Base-by-base conservation (phyloP, 2,329 filamentous ascomycete species). In the Alternaria brassicicola region DNA sequence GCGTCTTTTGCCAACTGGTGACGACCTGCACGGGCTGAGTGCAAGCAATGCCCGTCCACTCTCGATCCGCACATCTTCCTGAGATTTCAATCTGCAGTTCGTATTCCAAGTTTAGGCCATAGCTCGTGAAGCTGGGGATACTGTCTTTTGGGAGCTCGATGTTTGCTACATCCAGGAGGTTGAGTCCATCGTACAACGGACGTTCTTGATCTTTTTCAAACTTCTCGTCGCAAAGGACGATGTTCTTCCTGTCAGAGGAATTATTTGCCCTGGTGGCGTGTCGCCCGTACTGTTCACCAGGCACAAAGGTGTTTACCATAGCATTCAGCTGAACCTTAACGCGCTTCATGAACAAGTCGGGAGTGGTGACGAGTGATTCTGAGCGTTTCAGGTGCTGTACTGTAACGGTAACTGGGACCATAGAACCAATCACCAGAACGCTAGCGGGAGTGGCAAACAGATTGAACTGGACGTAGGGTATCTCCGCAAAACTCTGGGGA, bases 61-160 rank as follows among this genome's bases (percentile, higher is more conserved):
- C 67, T 28, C 67, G 67, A n/a, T 60, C 65, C 1, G 62, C 72
- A 33, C 72, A 74, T 51, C 67, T 66, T 12, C 68, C 67, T 61
- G 69, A 68, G 2, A 73, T 50, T 8, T 68, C 59, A 3, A 74
- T 67, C 43, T 68, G 62, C 4, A 73, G 6, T 21, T 64, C 61
- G 30, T 73, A 66, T 31, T 68, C 62, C 47, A 73, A 21, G 2
- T 59, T 49, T 1, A 72, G n/a, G 4, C 66, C 71, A 45, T 71
- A 74, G 33, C 62, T 70, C 5, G 66, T 67, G 50, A 74, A 74
- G 23, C 67, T 65, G 1, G 72, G 70, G 6, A 64, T 28, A 6
- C 39, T 47, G 8, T 62, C 58, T 6, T 63, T 50, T 10, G 26
- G 39, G 6, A 69, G 23, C 4, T 42, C 49, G 19, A 64, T 28